Base-by-base conservation (phyloP, 2,329 filamentous ascomycete genomes). In the Incumbomyces delicatus region DNA sequence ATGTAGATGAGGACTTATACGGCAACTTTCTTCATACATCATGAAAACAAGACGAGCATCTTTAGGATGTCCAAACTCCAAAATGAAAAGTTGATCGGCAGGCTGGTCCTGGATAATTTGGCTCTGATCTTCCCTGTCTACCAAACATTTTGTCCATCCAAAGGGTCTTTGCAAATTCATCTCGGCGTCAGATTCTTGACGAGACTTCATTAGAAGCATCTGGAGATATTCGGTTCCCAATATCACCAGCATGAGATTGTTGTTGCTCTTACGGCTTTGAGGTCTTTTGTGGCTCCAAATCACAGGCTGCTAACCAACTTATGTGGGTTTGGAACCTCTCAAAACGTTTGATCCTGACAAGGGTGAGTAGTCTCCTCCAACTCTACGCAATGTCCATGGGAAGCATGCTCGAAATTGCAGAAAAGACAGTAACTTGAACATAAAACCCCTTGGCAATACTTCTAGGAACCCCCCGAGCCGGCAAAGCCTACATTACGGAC, bases 241-340 rank as follows among this genome's bases (percentile, higher is more conserved):
- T 88, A 88, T 61, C 83, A 88, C 69, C 88, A 88, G 64, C 84
- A 85, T 1, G 84, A 89, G 60, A 88, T 89, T 44, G 83, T 84
- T 1, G 68, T 89, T 1, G 83, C 84, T 0, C 65, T 88, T 72
- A 75, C 11, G 75, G 78, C 17, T 88, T 89, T 56, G 83, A 88
- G 61, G 78, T 83, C 0, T 88, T 89, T 55, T 81, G 79, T 8
- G 84, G 84, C 5, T 88, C 81, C 68, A 87, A 85, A 58, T 78
- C 81, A 0, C 66, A 84, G 0, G 58, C 63, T 8, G 69, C 80
- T 2, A 80, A 88, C 48, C 64, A 77, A 29, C 59, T 68, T 0
- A 64, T 87, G 1, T 87, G 57, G 57, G 59, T 27, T 64, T 83
- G 20, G 65, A 74, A 22, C 68, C 73, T 2, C 65, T 84, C 1